Evolutionary conservation across 495 filamentous ascomycete species (phyloP), one percentile per base, ranked within the genome.

Genomic region (Bacidia gigantensis): DNA sequence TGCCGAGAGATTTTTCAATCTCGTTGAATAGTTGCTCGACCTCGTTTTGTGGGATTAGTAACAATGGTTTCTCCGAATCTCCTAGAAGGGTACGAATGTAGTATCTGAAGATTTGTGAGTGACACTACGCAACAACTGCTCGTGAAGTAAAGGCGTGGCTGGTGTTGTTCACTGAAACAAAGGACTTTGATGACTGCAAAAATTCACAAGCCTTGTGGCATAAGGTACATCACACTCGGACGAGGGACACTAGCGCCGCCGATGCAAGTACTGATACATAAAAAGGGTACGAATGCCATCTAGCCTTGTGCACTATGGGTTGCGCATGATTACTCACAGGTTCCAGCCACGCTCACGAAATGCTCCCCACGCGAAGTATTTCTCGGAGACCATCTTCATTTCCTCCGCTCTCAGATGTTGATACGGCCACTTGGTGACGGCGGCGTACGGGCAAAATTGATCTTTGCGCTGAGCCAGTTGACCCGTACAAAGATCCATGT

Each of bases 261-360:
- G n/a, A n/a, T n/a, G n/a, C n/a, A n/a, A n/a, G n/a, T n/a, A n/a
- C n/a, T n/a, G n/a, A n/a, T n/a, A n/a, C n/a, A n/a, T n/a, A n/a
- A n/a, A n/a, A n/a, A n/a, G n/a, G n/a, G n/a, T n/a, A n/a, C n/a
- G n/a, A n/a, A n/a, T n/a, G n/a, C n/a, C n/a, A n/a, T n/a, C n/a
- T n/a, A n/a, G n/a, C n/a, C n/a, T n/a, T n/a, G n/a, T n/a, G n/a
- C n/a, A n/a, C n/a, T n/a, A n/a, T n/a, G n/a, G n/a, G n/a, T n/a
- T n/a, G n/a, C n/a, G n/a, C n/a, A n/a, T n/a, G n/a, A n/a, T n/a
- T 3, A 77, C 82, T 76, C 69, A 93, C 86, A 92, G 56, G 53
- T 87, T 81, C 87, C 86, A 94, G 35, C 65, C 53, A 2, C 77
- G 70, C 2, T 73, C 57, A 56, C 80, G 78, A 55, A 84, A 72